Conservation (phyloP, 257 asterid genomes). For the Solanum sitiens region DNA sequence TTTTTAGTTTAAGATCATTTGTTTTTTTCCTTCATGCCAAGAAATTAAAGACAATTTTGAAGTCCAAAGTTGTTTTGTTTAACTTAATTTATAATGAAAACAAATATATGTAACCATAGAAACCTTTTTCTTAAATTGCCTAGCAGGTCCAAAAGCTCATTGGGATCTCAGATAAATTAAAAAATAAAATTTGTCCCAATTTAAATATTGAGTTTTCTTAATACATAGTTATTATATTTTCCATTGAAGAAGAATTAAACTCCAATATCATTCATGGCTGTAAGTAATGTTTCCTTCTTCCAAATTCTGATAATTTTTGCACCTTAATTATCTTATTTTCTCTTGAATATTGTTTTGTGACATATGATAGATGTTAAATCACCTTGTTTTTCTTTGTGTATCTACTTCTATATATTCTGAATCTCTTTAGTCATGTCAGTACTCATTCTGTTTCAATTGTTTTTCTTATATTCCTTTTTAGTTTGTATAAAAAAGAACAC, state of each 20-base stretch:
- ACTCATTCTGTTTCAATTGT: background rate
- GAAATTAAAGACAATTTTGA: background rate
- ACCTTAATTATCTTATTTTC: background rate
- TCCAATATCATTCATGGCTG: background rate
- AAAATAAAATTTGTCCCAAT: background rate
- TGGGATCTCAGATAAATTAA: background rate
- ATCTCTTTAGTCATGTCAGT: background rate
- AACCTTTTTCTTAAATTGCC: background rate
- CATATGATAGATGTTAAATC: fast-evolving
- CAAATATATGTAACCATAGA: background rate
- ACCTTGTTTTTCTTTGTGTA: background rate
- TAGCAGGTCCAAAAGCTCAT: background rate
- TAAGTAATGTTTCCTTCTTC: background rate
- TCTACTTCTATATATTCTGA: background rate
- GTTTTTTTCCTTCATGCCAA: background rate
- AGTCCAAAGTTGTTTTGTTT: background rate
- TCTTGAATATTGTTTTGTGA: background rate
- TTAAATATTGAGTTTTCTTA: background rate
- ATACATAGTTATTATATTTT: background rate
- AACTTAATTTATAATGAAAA: background rate
- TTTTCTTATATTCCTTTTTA: background rate
- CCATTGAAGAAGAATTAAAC: background rate
- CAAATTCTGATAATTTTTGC: background rate
- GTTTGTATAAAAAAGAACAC: background rate
- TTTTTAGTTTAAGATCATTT: background rate